These are phyloP conservation scores for Mercurialis annua DNA, from an alignment of 345 rosid species.

Conservation along the genomic window DNA sequence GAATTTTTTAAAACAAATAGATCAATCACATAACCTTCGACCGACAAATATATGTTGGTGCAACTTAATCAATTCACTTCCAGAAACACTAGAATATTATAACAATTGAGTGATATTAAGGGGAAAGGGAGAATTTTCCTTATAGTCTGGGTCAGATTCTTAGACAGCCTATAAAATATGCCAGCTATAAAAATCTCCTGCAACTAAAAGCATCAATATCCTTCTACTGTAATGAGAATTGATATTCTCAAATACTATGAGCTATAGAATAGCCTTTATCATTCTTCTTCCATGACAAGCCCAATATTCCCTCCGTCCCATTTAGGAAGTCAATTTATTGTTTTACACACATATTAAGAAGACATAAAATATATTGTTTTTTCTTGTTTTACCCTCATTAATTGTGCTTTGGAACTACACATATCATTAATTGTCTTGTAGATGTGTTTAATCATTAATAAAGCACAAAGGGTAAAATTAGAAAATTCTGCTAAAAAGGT, in stretches of 20 bases:
- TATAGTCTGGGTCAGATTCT: neutral
- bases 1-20: slow-evolving; percentile 15
- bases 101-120: neutral
- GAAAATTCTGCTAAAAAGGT: too few relatives aligned
- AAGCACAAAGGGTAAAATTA: too few relatives aligned
- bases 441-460: too few relatives aligned
- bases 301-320: too few relatives aligned
- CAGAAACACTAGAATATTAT: neutral
- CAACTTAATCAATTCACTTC: neutral
- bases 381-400: too few relatives aligned
- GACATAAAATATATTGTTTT: too few relatives aligned
- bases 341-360: too few relatives aligned
- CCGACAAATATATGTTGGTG: slow-evolving; percentile 1
- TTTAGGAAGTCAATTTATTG: too few relatives aligned
- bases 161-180: neutral
- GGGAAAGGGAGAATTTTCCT: neutral
- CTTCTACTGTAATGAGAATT: neutral
- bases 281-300: neutral
- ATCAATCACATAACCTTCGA: slow-evolving; percentile 11
- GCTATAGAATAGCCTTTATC: neutral
- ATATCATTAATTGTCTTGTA: too few relatives aligned
- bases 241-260: neutral
- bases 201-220: neutral
- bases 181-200: neutral
- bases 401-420: too few relatives aligned